Conservation (phyloP, 768 basidiomycete species). For the Russula sp. region DNA sequence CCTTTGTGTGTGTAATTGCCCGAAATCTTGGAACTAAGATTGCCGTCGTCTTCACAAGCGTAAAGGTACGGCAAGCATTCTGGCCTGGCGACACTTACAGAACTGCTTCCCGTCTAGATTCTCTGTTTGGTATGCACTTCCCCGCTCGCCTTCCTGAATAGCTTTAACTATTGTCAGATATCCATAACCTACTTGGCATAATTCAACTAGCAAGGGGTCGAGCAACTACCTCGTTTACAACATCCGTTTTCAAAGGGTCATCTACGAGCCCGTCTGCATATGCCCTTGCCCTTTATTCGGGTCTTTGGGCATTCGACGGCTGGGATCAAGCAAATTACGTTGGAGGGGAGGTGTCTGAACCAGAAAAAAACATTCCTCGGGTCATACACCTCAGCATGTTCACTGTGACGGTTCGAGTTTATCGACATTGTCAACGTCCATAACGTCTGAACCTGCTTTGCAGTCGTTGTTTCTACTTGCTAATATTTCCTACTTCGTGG, state of each 20-base stretch:
- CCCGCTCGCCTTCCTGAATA: not conserved
- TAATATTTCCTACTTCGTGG: slow-evolving; percentile 89
- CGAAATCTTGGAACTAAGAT: slow-evolving; percentile 75
- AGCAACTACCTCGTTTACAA: slow-evolving; percentile 62
- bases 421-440: slow-evolving; percentile 11
- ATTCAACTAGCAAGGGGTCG: slow-evolving; percentile 71
- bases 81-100: not conserved
- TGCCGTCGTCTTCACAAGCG: slow-evolving; percentile 80
- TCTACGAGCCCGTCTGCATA: slow-evolving; percentile 79
- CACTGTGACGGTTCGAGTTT: slow-evolving; percentile 61
- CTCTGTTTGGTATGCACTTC: slow-evolving; percentile 55
- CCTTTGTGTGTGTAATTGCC: slow-evolving; percentile 74
- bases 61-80: slow-evolving; percentile 58
- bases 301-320: slow-evolving; percentile 93
- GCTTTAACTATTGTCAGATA: slow-evolving; percentile 44
- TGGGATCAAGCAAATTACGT: slow-evolving; percentile 96
- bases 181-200: slow-evolving; percentile 76
- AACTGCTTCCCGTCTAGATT: slow-evolving; percentile 44
- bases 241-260: slow-evolving; percentile 68
- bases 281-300: slow-evolving; percentile 92
- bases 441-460: slow-evolving; percentile 13
- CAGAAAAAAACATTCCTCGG: slow-evolving; percentile 82
- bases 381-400: slow-evolving; percentile 90
- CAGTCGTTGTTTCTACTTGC: slow-evolving; percentile 75
- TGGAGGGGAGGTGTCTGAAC: slow-evolving; percentile 80